Evolutionary conservation across 228 moss, liverwort and hornwort genomes (phyloP).

Genomic region (Sphagnum fallax): DNA sequence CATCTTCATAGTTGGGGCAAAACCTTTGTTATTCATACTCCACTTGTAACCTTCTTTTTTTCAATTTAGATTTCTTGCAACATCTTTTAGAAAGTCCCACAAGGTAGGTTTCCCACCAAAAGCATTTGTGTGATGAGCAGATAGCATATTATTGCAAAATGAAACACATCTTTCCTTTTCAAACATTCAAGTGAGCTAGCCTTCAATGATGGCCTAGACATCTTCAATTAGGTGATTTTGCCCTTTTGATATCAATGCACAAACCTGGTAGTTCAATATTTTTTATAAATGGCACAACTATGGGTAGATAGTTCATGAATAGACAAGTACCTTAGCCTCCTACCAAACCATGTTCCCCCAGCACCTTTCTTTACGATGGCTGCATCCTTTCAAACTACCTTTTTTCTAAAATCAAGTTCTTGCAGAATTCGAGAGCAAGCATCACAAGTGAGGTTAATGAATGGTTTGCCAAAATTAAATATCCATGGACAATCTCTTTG

Average conservation of each 20-base stretch:
- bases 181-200: too few species aligned
- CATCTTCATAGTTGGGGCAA: not conserved
- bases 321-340: not conserved
- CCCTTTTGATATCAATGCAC: not conserved
- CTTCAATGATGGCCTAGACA: too few species aligned
- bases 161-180: not conserved
- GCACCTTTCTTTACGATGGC: not conserved
- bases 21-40: not conserved
- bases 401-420: not conserved
- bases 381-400: not conserved
- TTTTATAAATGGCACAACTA: not conserved
- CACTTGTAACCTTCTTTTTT: not conserved
- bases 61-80: not conserved
- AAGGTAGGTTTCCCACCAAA: not conserved
- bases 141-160: not conserved
- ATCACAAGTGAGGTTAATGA: not conserved
- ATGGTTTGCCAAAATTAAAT: not conserved
- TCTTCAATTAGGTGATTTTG: too few species aligned
- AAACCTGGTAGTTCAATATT: not conserved
- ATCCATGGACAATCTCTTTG: conserved; percentile 1
- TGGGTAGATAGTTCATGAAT: not conserved
- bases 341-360: not conserved
- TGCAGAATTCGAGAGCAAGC: not conserved
- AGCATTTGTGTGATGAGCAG: not conserved
- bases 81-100: not conserved